Base-by-base conservation (phyloP, 2,329 filamentous ascomycete genomes). In the Fusarium irregulare region DNA sequence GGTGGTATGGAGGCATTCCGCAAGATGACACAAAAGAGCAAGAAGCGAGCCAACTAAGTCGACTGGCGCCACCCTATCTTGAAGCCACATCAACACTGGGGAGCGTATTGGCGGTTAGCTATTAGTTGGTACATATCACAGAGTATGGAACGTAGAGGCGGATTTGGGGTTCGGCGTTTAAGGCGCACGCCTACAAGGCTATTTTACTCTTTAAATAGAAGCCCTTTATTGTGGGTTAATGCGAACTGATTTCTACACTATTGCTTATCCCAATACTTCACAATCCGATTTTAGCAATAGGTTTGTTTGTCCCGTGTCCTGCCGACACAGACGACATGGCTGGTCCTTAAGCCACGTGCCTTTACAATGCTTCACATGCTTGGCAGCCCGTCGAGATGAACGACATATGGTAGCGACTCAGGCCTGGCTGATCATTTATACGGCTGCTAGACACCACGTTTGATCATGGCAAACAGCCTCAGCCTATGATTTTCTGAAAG, bases 1-100 rank as follows among this genome's bases (percentile, higher is more conserved):
- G 84, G 84, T 65, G 89, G 88, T 62, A 83, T 88, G 77, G 88
- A 90, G 70, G 88, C 89, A 2, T 91, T 91, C 80, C 84, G 87
- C 67, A 88, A 85, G 80, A 90, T 91, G 85, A 89, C 87, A 12
- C 85, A 88, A 74, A 90, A 88, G 79, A 84, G 84, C 67, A 90
- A 89, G 82, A 88, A 87, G 81, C 76, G 76, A 68, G 69, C 71
- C 18, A 57, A 48, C 46, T 75, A 63, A 68, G 30, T 27, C 13
- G 27, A 5, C 12, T 23, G 13, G 14, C 8, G 42, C 21, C 20
- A n/a, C 27, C 12, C 37, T 44, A 25, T 30, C 37, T 42, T 32
- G 16, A 30, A 27, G 37, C 60, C 50, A 21, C 25, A 54, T 41
- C 25, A 55, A 40, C 45, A 21, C 41, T 27, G 48, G 65, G 28